phyloP scores from a whole-genome alignment of 2,329 filamentous ascomycete species.

The Arthrobotrys iridis region DNA sequence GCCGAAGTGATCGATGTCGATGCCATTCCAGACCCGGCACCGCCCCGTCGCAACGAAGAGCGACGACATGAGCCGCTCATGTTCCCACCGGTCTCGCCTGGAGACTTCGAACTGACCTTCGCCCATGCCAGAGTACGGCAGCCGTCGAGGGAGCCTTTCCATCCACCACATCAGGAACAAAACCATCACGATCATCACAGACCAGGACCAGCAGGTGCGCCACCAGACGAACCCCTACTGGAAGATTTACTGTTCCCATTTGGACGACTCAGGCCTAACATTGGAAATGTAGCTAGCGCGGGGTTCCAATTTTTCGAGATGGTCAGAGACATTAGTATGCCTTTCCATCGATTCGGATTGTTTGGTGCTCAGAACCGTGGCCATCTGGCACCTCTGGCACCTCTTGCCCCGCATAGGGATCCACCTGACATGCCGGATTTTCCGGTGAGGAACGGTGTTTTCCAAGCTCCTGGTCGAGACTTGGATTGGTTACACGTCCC shows the following conservation, averaged over 20 bases:
- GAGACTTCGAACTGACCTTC: slow-evolving; percentile 54
- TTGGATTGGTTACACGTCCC: slow-evolving; percentile 58
- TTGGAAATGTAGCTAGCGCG: slow-evolving; percentile 54
- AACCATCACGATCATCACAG: slow-evolving; percentile 55
- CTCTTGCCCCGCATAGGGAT: slow-evolving; percentile 58
- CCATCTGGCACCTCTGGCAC: neutral
- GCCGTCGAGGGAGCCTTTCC: slow-evolving; percentile 59
- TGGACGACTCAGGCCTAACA: slow-evolving; percentile 55
- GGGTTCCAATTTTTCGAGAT: slow-evolving; percentile 34
- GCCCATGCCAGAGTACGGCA: slow-evolving; percentile 53
- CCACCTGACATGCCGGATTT: slow-evolving; percentile 55
- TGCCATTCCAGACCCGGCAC: slow-evolving; percentile 56
- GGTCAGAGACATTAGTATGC: slow-evolving; percentile 29
- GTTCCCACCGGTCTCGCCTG: slow-evolving; percentile 24
- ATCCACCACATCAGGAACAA: slow-evolving; percentile 59
- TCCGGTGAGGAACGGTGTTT: slow-evolving; percentile 13
- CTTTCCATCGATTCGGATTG: slow-evolving; percentile 50
- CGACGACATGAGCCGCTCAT: slow-evolving; percentile 18
- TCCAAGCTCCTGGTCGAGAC: slow-evolving; percentile 58
- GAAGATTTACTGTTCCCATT: slow-evolving; percentile 52
- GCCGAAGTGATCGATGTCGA: slow-evolving; percentile 58
- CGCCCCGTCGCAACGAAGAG: slow-evolving; percentile 20
- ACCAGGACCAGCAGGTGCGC: slow-evolving; percentile 55
- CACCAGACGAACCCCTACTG: slow-evolving; percentile 51
- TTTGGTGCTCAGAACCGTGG: neutral